phyloP scores from a whole-genome alignment of 1,284 basidiomycete species.

The Rhodofomes roseus region DNA sequence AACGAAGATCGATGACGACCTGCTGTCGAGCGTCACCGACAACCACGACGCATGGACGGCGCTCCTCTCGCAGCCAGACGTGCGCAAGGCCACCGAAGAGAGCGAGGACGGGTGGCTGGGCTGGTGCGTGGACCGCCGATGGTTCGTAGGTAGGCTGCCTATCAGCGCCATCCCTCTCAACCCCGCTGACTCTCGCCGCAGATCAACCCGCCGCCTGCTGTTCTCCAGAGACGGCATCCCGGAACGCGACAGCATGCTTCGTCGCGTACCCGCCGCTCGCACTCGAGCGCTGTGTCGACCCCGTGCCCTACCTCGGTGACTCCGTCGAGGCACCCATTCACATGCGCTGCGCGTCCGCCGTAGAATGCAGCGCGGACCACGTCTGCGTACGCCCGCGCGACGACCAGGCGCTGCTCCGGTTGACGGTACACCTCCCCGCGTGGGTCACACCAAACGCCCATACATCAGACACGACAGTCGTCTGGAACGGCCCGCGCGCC shows the following conservation, averaged over 20 bases:
- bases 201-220: slow-evolving; percentile 20
- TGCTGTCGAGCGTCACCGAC: slow-evolving; percentile 28
- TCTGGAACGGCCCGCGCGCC: slow-evolving; percentile 67
- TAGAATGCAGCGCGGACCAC: slow-evolving; percentile 33
- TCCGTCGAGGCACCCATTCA: slow-evolving; percentile 9
- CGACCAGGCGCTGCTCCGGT: slow-evolving; percentile 46
- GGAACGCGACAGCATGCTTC: slow-evolving; percentile 37
- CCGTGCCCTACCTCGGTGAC: slow-evolving; percentile 44
- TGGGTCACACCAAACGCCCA: slow-evolving; percentile 9
- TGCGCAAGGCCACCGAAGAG: not conserved
- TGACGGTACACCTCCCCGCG: slow-evolving; percentile 31
- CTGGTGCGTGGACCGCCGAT: slow-evolving; percentile 53
- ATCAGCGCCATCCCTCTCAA: not conserved
- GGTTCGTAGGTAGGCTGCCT: slow-evolving; percentile 29
- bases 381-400: slow-evolving; percentile 45
- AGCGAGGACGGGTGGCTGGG: slow-evolving; percentile 67
- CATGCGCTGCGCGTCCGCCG: slow-evolving; percentile 31
- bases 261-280: slow-evolving; percentile 17
- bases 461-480: slow-evolving; percentile 31
- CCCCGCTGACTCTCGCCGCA: slow-evolving; percentile 6
- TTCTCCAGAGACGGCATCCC: not conserved
- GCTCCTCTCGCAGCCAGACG: slow-evolving; percentile 32
- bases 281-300: slow-evolving; percentile 47
- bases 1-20: slow-evolving; percentile 53
- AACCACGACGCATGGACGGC: slow-evolving; percentile 41